Base-by-base conservation (phyloP, 768 basidiomycete genomes). In the Udeniomyces megalosporus region DNA sequence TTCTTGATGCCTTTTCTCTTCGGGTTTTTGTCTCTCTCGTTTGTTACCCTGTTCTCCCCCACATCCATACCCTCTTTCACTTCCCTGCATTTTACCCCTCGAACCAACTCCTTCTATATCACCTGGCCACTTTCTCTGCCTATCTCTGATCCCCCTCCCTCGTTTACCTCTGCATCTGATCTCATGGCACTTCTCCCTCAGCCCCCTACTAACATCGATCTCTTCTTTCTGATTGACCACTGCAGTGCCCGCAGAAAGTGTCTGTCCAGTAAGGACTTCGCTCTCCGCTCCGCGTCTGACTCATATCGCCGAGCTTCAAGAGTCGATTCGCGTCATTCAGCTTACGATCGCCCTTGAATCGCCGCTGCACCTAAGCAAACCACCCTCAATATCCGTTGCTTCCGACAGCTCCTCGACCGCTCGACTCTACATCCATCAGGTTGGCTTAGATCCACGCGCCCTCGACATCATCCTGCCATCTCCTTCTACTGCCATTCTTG, bases 271-370 rank as follows among this genome's bases (percentile, higher is more conserved):
- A 45, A 28, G 38, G n/a, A 4, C 35, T 35, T 34, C 31, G n/a
- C 10, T n/a, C 47, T 28, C 20, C 31, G n/a, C 46, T 28, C 34
- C 46, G 12, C 24, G 26, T 11, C 1, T 29, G 29, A 49, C 28
- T 26, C 26, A 24, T 54, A 26, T 84, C 29, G 81, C 81, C 1
- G 92, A 95, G 73, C 80, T 88, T 69, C 89, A 92, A 70, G 87
- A 91, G 70, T 87, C 82, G 61, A 80, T 96, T 4, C 82, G 83
- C 26, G 84, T 84, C 53, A 78, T 93, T 32, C 76, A 88, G 38
- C 80, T 88, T 26, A 85, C 88, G 70, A 75, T 91, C 56, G 80
- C 80, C 24, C 75, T 82, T 34, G 17, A 42, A 8, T 42, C 17
- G 38, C 38, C 38, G 17, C 38, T 8, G 38, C 38, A 8, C 38